A percentile compares a stretch with the other conserved stretches of the same genome.
Conservation (phyloP, 768 basidiomycete genomes). For the Ephemerocybe angulata region DNA sequence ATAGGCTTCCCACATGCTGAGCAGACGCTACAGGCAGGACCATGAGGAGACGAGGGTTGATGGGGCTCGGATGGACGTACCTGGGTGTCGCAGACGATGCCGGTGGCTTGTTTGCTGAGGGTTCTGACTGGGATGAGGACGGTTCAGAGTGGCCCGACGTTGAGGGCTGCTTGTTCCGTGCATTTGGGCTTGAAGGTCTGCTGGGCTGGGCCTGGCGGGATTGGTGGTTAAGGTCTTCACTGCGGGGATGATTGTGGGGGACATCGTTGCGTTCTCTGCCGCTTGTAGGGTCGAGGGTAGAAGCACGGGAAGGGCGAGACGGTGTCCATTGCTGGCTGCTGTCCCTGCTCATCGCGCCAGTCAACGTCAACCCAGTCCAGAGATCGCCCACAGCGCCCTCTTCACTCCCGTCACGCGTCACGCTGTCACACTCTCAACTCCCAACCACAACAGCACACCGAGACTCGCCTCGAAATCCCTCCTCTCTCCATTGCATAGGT, state of each 20-base stretch:
- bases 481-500: too few relatives aligned
- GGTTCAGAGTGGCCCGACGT: constrained; percentile 53
- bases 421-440: background rate
- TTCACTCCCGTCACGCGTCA: constrained; percentile 1
- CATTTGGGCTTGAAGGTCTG: constrained; percentile 55
- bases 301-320: constrained; percentile 4
- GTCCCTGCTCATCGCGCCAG: constrained; percentile 6
- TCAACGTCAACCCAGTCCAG: background rate
- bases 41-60: constrained; percentile 17
- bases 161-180: constrained; percentile 46
- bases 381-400: background rate
- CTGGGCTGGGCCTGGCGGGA: constrained; percentile 40
- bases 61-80: constrained; percentile 37
- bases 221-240: constrained; percentile 59
- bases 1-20: constrained; percentile 76
- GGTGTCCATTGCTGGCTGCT: background rate
- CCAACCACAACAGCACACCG: background rate
- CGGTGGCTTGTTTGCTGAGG: constrained; percentile 49
- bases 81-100: constrained; percentile 31
- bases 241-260: constrained; percentile 26
- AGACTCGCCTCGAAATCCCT: background rate
- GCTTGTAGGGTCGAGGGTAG: constrained; percentile 3
- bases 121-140: constrained; percentile 46
- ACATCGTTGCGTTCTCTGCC: background rate
- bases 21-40: constrained; percentile 57